These are phyloP conservation scores for Yamadazyma triangularis DNA, from an alignment of 1,139 yeast genomes.

Conservation along the genomic window DNA sequence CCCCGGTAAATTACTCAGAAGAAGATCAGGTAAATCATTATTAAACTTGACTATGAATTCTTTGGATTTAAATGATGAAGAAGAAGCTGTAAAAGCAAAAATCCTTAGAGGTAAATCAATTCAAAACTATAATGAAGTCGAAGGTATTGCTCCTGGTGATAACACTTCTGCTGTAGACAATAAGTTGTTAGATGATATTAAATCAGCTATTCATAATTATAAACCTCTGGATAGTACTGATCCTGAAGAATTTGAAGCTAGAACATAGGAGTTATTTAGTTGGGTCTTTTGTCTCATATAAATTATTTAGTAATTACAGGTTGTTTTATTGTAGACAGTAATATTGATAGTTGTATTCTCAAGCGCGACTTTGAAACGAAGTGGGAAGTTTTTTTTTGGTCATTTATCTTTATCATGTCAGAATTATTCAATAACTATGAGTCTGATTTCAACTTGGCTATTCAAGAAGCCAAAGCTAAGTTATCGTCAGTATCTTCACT, in stretches of 20 bases:
- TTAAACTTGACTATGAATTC: constrained; percentile 63
- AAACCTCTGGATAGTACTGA: constrained; percentile 35
- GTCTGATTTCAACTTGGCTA: constrained; percentile 67
- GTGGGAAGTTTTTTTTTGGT: too few species aligned
- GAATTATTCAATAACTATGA: constrained; percentile 68
- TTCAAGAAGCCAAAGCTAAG: constrained; percentile 66
- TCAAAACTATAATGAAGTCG: constrained; percentile 16
- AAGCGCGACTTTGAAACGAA: too few species aligned
- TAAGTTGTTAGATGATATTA: constrained; percentile 46
- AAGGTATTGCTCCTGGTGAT: constrained; percentile 24
- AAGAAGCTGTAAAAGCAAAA: constrained; percentile 23
- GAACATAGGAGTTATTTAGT: too few species aligned
- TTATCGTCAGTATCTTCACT: constrained; percentile 53
- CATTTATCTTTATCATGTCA: constrained; percentile 30
- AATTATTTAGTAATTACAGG: too few species aligned
- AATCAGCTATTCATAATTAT: constrained; percentile 48
- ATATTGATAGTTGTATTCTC: too few species aligned
- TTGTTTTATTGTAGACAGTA: too few species aligned
- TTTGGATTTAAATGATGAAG: constrained; percentile 64
- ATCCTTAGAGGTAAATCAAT: constrained; percentile 15
- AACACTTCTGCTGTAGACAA: constrained; percentile 31
- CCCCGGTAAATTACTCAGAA: constrained; percentile 54
- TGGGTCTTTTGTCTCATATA: too few species aligned
- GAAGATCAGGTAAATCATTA: constrained; percentile 69
- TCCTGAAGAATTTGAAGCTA: constrained; percentile 59